phyloP scores from a whole-genome alignment of 2,329 filamentous ascomycete species.

The Neopestalotiopsis sp. region DNA sequence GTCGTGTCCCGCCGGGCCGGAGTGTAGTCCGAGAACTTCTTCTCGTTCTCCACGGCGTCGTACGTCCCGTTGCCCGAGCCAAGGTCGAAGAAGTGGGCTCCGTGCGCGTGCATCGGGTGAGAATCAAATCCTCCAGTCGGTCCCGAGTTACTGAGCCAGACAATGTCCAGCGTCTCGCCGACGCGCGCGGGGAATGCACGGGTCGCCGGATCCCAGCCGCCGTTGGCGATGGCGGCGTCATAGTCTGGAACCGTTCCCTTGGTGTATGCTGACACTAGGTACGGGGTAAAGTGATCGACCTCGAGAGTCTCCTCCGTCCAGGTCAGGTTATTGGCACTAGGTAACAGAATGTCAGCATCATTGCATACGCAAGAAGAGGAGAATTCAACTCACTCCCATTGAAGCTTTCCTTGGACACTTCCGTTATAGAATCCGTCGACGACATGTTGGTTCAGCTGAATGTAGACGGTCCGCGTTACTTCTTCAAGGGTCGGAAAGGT shows the following conservation, averaged over 20 bases:
- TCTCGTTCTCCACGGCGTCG: constrained; percentile 54
- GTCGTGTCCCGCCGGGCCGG: constrained; percentile 53
- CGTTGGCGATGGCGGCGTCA: constrained; percentile 51
- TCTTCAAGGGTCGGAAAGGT: constrained; percentile 47
- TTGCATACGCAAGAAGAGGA: neutral
- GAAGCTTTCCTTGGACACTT: constrained; percentile 35
- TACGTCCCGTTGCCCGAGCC: constrained; percentile 60
- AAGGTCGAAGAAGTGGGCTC: constrained; percentile 58
- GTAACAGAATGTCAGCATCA: neutral
- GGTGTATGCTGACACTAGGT: constrained; percentile 58
- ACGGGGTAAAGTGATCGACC: constrained; percentile 41
- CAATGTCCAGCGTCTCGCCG: constrained; percentile 62
- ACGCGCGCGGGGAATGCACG: constrained; percentile 57
- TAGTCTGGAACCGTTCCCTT: constrained; percentile 60
- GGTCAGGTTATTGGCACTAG: constrained; percentile 46
- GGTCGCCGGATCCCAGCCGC: constrained; percentile 59
- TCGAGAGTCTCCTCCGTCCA: constrained; percentile 46
- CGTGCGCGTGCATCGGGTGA: constrained; percentile 63
- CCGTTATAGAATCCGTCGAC: constrained; percentile 39
- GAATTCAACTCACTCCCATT: constrained; percentile 40
- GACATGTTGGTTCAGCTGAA: constrained; percentile 49
- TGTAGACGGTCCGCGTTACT: constrained; percentile 55
- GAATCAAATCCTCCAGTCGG: constrained; percentile 46
- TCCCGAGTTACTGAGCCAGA: constrained; percentile 49
- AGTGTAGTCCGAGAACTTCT: constrained; percentile 38